Evolutionary conservation across 2,329 filamentous ascomycete genomes (phyloP).

Genomic region (Aspergillus fructus): DNA sequence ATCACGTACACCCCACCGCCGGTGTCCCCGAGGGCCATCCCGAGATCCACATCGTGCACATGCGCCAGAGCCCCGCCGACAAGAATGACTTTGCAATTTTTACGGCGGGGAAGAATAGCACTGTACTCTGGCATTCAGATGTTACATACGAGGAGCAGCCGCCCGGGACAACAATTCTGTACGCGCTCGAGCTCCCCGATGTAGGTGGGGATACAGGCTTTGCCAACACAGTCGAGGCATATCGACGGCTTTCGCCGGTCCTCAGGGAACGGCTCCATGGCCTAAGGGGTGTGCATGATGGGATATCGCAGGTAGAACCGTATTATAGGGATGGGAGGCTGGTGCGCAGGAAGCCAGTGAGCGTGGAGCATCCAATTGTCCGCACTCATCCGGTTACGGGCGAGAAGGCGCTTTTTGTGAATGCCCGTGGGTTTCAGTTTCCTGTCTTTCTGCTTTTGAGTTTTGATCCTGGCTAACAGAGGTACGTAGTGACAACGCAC

Average conservation of each 20-base stretch:
- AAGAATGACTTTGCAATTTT: conserved; percentile 56
- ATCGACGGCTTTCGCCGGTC: conserved; percentile 72
- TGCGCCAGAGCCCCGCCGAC: conserved; percentile 57
- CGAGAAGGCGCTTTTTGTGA: conserved; percentile 39
- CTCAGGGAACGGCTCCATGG: conserved; percentile 78
- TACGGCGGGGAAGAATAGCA: conserved; percentile 68
- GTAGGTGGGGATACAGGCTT: conserved; percentile 83
- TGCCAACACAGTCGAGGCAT: conserved; percentile 73
- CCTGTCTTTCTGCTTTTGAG: too few species aligned
- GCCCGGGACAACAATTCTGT: conserved; percentile 85
- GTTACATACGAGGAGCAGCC: conserved; percentile 84
- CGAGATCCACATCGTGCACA: conserved; percentile 72
- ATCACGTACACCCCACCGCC: conserved; percentile 77
- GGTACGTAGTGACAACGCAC: conserved; percentile 28
- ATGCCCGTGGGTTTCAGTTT: conserved; percentile 21
- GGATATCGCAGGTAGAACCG: conserved; percentile 71
- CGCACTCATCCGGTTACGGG: conserved; percentile 37
- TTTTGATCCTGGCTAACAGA: too few species aligned
- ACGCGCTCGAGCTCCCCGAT: conserved; percentile 73
- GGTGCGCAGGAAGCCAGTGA: conserved; percentile 70
- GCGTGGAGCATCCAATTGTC: conserved; percentile 71
- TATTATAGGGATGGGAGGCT: conserved; percentile 64
- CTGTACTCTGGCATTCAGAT: conserved; percentile 82
- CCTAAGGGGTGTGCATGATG: conserved; percentile 74
- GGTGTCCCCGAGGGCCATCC: conserved; percentile 70